Base-by-base conservation (phyloP, 257 asterid species). In the Solanum piurae region DNA sequence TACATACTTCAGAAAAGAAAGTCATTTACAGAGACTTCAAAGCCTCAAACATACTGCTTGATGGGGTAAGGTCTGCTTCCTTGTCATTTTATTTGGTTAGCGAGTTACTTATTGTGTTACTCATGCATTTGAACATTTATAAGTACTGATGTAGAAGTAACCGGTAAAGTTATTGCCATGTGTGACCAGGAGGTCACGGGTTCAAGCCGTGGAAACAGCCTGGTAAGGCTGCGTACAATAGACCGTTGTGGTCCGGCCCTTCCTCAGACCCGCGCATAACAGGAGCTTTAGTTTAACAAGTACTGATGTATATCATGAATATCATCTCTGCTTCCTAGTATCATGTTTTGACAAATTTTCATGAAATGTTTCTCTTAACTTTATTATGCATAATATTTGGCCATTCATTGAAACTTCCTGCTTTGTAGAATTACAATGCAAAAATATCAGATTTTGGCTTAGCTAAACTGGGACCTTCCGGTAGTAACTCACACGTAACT, bases 391-490 rank as follows among this genome's bases (percentile, higher is more conserved):
- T 76, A 27, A 4, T 20, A 11, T 74, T 74, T 74, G 49, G 49
- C 49, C n/a, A 74, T 80, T 80, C 1, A 3, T 49, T 80, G 69
- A 46, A 5, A 49, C 85, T 46, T 29, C 21, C 20, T 14, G 4
- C 16, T 44, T 87, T 85, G 89, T 89, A 92, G 94, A 88, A 87
- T 76, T 92, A 90, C 89, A 88, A 91, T 87, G 94, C 94, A 12
- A 92, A 91, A 87, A 88, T 92, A 88, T 89, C 93, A 69, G 93
- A 92, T 88, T 92, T 92, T 76, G 94, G 94, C 13, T 88, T 92
- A 66, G 92, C 93, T 37, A 91, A 90, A 88, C 84, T 91, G 84
- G 94, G 93, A 83, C 94, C 94, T 27, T 46, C 92, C 1, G 92
- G 74, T 80, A 93, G 92, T 58, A 42, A 85, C 75, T 91, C 93